Conservation (phyloP, 164 flowering plant species). For the Annona squamosa region DNA sequence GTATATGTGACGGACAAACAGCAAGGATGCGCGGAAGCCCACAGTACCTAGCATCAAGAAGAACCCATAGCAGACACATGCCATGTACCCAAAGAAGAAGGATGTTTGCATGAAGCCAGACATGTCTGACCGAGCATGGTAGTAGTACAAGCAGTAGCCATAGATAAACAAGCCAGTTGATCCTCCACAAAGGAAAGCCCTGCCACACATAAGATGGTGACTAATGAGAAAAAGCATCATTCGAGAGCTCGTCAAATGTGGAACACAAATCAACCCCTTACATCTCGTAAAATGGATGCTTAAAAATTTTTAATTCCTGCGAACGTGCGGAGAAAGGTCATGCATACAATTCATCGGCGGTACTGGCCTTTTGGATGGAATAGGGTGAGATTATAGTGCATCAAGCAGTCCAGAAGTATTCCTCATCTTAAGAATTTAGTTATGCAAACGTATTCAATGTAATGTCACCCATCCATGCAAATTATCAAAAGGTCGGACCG, state of each 20-base stretch:
- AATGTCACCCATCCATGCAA: too few species aligned
- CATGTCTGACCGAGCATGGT: constrained; percentile 37
- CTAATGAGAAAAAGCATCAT: not conserved
- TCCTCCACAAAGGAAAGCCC: constrained; percentile 37
- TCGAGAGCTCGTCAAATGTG: not conserved
- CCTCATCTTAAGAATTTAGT: too few species aligned
- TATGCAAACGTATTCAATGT: too few species aligned
- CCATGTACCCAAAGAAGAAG: constrained; percentile 41
- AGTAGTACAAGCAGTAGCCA: constrained; percentile 36
- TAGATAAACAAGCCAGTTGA: constrained; percentile 35
- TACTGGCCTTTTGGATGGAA: too few species aligned
- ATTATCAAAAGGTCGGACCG: too few species aligned
- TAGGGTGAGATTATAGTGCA: too few species aligned
- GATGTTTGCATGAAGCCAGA: constrained; percentile 42
- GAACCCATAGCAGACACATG: constrained; percentile 40
- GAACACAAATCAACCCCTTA: too few species aligned
- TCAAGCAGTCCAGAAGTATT: too few species aligned
- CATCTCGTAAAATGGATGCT: too few species aligned
- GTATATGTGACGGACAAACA: constrained; percentile 39
- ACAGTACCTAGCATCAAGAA: constrained; percentile 37
- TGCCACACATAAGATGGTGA: constrained; percentile 11
- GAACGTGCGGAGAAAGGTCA: too few species aligned
- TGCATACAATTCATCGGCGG: too few species aligned
- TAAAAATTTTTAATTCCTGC: too few species aligned
- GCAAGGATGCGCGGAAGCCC: constrained; percentile 38